phyloP scores from a whole-genome alignment of 139 green algal species.

The Picochlorum sp. region DNA sequence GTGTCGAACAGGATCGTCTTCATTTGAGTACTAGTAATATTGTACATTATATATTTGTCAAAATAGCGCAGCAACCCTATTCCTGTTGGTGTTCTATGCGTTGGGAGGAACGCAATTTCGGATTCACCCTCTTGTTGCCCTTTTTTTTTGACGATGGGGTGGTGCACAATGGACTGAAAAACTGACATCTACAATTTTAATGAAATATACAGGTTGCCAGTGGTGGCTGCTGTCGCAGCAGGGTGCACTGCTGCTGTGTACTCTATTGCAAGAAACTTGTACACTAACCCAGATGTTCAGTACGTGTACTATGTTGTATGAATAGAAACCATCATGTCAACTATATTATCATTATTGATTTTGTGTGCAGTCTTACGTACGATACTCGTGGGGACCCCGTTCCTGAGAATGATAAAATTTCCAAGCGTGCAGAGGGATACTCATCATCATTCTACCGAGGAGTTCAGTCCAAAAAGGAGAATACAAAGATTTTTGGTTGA shows the following conservation, averaged over 20 bases:
- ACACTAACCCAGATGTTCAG: constrained; percentile 16
- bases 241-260: constrained; percentile 1
- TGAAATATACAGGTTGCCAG: constrained; percentile 5
- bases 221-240: constrained; percentile 11
- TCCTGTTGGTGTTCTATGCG: no score
- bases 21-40: no score
- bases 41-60: no score
- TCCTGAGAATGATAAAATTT: constrained; percentile 7
- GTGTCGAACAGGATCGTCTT: background rate
- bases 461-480: constrained; percentile 3
- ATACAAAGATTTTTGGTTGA: constrained; percentile 10
- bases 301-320: background rate
- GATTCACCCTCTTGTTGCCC: no score
- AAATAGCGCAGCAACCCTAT: no score
- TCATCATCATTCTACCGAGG: constrained; percentile 11
- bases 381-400: background rate
- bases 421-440: constrained; percentile 12
- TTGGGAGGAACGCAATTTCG: no score
- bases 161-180: background rate
- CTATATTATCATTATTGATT: background rate
- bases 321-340: no score
- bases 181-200: background rate
- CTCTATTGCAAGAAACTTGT: constrained; percentile 9
- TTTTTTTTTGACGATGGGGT: no score
- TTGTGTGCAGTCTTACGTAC: constrained; percentile 12